Conservation (phyloP, 495 filamentous ascomycete species). For the Xanthoparmelia taractica region DNA sequence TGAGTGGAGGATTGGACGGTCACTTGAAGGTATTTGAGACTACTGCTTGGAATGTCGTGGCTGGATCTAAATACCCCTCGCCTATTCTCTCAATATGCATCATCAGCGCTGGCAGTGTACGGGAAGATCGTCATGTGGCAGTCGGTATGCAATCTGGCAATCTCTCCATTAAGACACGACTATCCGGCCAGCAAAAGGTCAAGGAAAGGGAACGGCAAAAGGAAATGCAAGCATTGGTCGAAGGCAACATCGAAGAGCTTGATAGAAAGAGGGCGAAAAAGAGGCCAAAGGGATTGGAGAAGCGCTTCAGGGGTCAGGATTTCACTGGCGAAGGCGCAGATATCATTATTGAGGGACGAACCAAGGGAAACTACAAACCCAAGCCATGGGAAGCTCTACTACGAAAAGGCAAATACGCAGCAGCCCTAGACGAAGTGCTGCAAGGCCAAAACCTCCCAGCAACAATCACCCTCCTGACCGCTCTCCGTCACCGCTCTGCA, state of each 20-base stretch:
- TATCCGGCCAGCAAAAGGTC: constrained; percentile 74
- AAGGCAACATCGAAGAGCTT: constrained; percentile 64
- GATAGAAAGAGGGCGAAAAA: constrained; percentile 59
- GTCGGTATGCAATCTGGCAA: constrained; percentile 92
- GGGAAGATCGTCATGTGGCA: constrained; percentile 79
- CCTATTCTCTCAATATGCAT: constrained; percentile 79
- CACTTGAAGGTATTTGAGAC: constrained; percentile 97
- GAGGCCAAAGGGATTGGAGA: constrained; percentile 60
- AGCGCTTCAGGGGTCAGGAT: constrained; percentile 65
- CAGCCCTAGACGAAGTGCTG: constrained; percentile 75
- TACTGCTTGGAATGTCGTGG: constrained; percentile 81
- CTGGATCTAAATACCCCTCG: constrained; percentile 82
- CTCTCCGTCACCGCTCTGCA: constrained; percentile 81
- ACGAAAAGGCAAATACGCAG: constrained; percentile 65
- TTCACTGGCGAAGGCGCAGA: constrained; percentile 80
- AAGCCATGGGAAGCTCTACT: constrained; percentile 73
- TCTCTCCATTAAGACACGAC: constrained; percentile 75
- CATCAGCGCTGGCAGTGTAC: constrained; percentile 54
- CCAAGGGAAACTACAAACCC: constrained; percentile 48
- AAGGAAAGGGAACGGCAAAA: constrained; percentile 69
- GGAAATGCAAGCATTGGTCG: constrained; percentile 77
- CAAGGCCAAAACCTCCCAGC: constrained; percentile 40
- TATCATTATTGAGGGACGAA: constrained; percentile 75
- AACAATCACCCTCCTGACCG: constrained; percentile 68
- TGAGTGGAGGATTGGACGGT: constrained; percentile 84